Base-by-base conservation (phyloP, 495 filamentous ascomycete genomes). In the Xylaria grammica region DNA sequence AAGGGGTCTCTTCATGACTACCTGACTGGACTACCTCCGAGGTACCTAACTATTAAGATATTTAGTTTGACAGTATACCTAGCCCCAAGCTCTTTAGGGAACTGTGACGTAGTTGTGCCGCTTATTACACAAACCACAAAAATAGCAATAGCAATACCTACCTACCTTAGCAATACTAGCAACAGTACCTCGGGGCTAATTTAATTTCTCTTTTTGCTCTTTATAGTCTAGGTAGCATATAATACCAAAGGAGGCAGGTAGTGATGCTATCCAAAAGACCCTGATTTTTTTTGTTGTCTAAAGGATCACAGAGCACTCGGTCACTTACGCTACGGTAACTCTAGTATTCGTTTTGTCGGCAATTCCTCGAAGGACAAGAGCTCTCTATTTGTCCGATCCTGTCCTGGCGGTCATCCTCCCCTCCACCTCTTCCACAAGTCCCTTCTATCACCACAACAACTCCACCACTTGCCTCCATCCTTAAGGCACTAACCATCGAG, bases 41-140 rank as follows among this genome's bases (percentile, higher is more conserved):
- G n/a, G n/a, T n/a, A n/a, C n/a, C n/a, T n/a, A n/a, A 36, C 11
- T 36, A 36, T 4, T 46, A n/a, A 46, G 17, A 46, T n/a, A n/a
- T 46, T 50, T 50, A 50, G 46, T 50, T 17, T 24, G 40, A 42
- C 40, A 11, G 17, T 15, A 7, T 3, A 17, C 8, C 3, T 17
- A 34, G 32, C n/a, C 48, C 60, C 36, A 34, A 22, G 17, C 32
- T 17, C 30, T 19, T 44, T 40, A 26, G 53, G 32, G 29, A 11
- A 20, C 53, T n/a, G 52, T 64, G 62, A 64, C 62, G 62, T 64
- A 64, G 61, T 63, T 64, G 53, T 58, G 52, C 62, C 62, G 62
- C 62, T 51, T 58, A 63, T 42, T 42, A 42, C 40, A 42, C 40
- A 42, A 42, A 42, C 49, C 62, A 58, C 62, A 58, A 58, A n/a